phyloP scores from a whole-genome alignment of 768 basidiomycete genomes.

The Termitomyces sp. region DNA sequence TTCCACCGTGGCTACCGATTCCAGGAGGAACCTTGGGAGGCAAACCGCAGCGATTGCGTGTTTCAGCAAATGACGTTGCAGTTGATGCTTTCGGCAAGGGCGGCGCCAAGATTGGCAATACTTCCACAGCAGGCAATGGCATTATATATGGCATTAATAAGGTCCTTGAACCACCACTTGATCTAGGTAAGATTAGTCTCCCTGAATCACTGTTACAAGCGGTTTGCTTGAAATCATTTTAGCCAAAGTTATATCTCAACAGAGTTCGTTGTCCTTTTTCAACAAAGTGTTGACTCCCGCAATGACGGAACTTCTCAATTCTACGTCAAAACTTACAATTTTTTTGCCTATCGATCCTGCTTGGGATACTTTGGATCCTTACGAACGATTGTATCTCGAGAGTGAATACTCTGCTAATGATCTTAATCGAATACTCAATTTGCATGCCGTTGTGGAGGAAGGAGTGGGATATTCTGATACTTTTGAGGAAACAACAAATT shows the following conservation, averaged over 20 bases:
- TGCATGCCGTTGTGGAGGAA: conserved; percentile 63
- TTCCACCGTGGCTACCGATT: conserved; percentile 81
- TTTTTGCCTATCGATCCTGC: conserved; percentile 87
- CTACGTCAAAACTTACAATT: conserved; percentile 71
- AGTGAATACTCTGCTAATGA: conserved; percentile 84
- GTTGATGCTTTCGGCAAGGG: conserved; percentile 78
- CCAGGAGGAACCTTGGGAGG: conserved; percentile 79
- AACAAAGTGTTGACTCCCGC: conserved; percentile 62
- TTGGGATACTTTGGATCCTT: conserved; percentile 69
- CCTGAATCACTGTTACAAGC: neutral
- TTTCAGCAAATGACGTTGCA: conserved; percentile 56
- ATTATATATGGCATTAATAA: conserved; percentile 67
- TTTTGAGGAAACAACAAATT: conserved; percentile 43
- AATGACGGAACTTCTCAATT: conserved; percentile 52
- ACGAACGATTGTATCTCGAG: conserved; percentile 86
- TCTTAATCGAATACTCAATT: conserved; percentile 67
- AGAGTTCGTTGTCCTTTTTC: conserved; percentile 68
- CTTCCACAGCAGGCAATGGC: conserved; percentile 66
- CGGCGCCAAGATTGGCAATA: conserved; percentile 61
- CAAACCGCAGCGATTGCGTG: conserved; percentile 75
- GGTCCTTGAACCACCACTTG: conserved; percentile 70
- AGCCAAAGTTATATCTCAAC: conserved; percentile 60
- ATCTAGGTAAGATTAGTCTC: conserved; percentile 53
- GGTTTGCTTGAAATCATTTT: conserved; percentile 3
- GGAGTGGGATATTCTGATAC: conserved; percentile 65